Evolutionary conservation across 768 basidiomycete genomes (phyloP), one percentile per base, ranked within the genome.

Genomic region (Neoboletus brunneissimus): DNA sequence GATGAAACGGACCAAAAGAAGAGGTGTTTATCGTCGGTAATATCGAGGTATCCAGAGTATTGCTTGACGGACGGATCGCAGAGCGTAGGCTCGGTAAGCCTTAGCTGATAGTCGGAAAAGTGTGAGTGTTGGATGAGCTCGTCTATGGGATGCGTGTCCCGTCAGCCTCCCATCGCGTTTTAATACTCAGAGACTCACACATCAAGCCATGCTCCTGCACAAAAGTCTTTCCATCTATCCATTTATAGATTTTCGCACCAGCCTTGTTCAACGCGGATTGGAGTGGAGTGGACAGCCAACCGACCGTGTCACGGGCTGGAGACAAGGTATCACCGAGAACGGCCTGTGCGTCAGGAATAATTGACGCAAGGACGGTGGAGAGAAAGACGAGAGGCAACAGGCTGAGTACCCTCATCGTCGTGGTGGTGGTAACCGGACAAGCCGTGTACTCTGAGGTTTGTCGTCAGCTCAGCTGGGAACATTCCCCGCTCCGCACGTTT

Each of bases 41-140:
- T 81, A 66, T 94, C 91, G 32, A 95, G 79, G 70, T 93, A 94
- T 29, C 91, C 91, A 34, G 87, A 88, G 59, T 88, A 83, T 66
- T 90, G 88, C 53, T 72, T 69, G 32, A 93, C 90, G n/a, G 79
- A 72, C 0, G 86, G 68, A 60, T 96, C 94, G 62, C 94, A 95
- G 7, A 95, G 73, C 32, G 79, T 77, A 11, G 92, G 87, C 60
- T 85, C 79, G 0, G 82, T 84, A 13, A 90, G 64, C 57, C 88
- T 77, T 16, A 91, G 76, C 55, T 79, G 75, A 68, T 89, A 78
- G 48, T 72, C 61, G 38, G 85, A 79, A 52, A 75, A 76, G 16
- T 75, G 72, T 11, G 81, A 72, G 58, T 84, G 84, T 4, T 78
- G 79, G 20, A 88, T 76, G 20, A 87, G 77, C 67, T 90, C 88